Base-by-base conservation (phyloP, 2,329 filamentous ascomycete genomes). In the Fusarium agapanthi region DNA sequence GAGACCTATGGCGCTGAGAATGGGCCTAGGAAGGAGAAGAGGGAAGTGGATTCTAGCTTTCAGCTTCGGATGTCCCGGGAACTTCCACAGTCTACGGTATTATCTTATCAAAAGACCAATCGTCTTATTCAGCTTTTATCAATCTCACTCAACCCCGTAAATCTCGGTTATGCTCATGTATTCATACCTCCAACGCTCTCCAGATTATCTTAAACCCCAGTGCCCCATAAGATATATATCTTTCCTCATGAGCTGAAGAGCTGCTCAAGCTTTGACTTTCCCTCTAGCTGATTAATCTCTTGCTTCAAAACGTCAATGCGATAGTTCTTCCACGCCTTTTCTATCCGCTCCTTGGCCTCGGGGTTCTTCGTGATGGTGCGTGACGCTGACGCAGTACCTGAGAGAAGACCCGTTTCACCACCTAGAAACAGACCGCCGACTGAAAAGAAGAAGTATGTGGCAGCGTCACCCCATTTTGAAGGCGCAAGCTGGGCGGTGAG, bases 301-400 rank as follows among this genome's bases (percentile, higher is more conserved):
- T 64, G 48, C 43, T 64, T 65, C 48, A 65, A 8, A 0, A 3
- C 63, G 22, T 65, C 63, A 14, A 65, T 64, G 6, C 63, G 63
- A 5, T 64, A 65, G 14, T 18, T 65, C 16, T 22, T 65, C 30
- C 53, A 65, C 0, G 63, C 63, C 13, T 65, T 54, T 1, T 65
- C 63, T 48, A 65, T 57, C 0, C 63, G 48, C n/a, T 15, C 35
- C 1, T 6, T 64, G 0, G 30, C 37, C 2, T 65, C 30, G 3
- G 63, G 48, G 1, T 65, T 56, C 43, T 65, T 65, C 7, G 30
- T 65, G 1, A 65, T 48, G 0, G 63, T 65, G 26, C 48, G 59
- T 20, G 63, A 56, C 0, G 63, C 63, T 10, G 48, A 65, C 1
- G 63, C 32, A 0, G 63, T 65, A 3, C 63, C 63, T 1, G 48